These are phyloP conservation scores for Fusarium guadeloupense DNA, from an alignment of 2,329 filamentous ascomycete genomes.

Conservation along the genomic window DNA sequence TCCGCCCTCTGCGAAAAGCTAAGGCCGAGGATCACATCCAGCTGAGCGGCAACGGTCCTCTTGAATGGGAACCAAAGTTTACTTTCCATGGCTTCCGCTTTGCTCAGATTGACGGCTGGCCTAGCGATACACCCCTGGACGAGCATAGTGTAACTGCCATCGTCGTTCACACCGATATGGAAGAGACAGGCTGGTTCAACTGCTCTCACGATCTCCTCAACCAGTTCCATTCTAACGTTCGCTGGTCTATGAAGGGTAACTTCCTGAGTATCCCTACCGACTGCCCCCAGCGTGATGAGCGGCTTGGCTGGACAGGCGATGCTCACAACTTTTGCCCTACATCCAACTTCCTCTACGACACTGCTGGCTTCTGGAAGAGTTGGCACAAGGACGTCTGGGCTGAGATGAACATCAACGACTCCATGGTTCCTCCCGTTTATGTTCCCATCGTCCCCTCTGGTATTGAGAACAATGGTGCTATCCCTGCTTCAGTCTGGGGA, in stretches of 20 bases:
- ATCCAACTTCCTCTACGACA: constrained; percentile 63
- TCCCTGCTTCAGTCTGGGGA: constrained; percentile 21
- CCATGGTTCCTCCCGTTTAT: constrained; percentile 9
- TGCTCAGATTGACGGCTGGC: constrained; percentile 58
- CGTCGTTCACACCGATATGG: constrained; percentile 62
- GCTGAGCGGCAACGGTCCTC: background rate
- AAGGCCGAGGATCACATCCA: constrained; percentile 50
- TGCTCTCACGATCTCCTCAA: constrained; percentile 64
- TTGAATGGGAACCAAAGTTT: constrained; percentile 50
- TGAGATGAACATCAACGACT: constrained; percentile 16
- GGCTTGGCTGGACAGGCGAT: constrained; percentile 62
- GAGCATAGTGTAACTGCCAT: constrained; percentile 35
- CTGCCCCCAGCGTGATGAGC: constrained; percentile 65
- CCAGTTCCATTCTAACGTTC: constrained; percentile 61
- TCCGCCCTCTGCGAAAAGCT: constrained; percentile 53
- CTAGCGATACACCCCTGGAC: constrained; percentile 38
- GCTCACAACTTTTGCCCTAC: constrained; percentile 60
- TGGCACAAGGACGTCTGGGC: constrained; percentile 33
- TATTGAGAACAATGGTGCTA: background rate
- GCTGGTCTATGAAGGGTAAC: constrained; percentile 67
- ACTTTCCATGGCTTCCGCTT: constrained; percentile 67
- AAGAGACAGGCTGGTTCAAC: constrained; percentile 58
- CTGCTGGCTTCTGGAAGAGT: constrained; percentile 54
- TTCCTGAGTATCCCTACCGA: constrained; percentile 67
- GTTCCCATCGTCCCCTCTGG: constrained; percentile 1